Evolutionary conservation across 2,329 filamentous ascomycete species (phyloP).

Genomic region (Cladosporium sp.): DNA sequence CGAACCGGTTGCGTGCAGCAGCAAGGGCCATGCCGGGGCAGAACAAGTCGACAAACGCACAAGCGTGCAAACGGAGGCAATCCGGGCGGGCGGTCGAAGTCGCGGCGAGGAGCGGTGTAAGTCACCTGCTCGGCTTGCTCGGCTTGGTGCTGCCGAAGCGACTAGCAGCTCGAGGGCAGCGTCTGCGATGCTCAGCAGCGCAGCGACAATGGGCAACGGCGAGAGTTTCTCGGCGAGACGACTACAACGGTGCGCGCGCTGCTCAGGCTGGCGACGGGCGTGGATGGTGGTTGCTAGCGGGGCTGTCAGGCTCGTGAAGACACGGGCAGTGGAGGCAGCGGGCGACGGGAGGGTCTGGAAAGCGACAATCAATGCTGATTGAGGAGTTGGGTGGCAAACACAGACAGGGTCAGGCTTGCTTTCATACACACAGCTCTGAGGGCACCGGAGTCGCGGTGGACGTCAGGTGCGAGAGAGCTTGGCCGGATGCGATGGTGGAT

Average conservation of each 20-base stretch:
- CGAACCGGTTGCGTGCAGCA: slow-evolving; percentile 12
- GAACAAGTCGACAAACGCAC: slow-evolving; percentile 7
- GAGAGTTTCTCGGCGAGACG: background rate
- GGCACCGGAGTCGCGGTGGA: background rate
- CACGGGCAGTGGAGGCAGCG: slow-evolving; percentile 1
- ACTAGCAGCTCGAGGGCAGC: background rate
- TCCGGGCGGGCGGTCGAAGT: slow-evolving; percentile 10
- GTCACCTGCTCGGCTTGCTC: slow-evolving; percentile 6
- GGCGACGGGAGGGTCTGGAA: slow-evolving; percentile 4
- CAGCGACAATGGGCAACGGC: background rate
- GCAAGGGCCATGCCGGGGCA: slow-evolving; percentile 13
- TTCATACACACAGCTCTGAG: slow-evolving; percentile 5
- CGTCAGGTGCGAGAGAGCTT: slow-evolving; percentile 8
- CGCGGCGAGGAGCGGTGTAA: slow-evolving; percentile 10
- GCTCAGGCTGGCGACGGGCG: background rate
- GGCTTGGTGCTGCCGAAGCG: slow-evolving; percentile 6
- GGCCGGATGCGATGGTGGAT: background rate
- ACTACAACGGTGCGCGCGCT: background rate
- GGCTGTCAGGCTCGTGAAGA: slow-evolving; percentile 7
- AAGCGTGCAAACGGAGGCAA: slow-evolving; percentile 5
- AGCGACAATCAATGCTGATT: slow-evolving; percentile 14
- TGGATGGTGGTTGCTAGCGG: slow-evolving; percentile 3
- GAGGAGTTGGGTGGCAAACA: slow-evolving; percentile 10
- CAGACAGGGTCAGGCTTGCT: slow-evolving; percentile 13
- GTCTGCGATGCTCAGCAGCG: background rate